Evolutionary conservation across 1,284 basidiomycete genomes (phyloP).

Genomic region (Sanghuangporus sanghuang): DNA sequence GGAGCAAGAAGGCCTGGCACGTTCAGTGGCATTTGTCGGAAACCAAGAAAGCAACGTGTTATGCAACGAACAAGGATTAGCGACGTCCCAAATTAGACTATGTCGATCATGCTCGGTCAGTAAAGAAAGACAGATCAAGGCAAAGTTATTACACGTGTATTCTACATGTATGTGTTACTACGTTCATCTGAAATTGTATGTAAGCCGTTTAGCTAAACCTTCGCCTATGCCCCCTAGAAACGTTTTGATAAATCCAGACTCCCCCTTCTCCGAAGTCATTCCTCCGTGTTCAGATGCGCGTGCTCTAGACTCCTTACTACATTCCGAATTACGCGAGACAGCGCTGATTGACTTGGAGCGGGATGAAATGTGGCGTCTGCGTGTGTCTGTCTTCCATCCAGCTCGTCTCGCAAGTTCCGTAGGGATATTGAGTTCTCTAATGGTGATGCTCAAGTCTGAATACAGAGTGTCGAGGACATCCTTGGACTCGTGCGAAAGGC

Average conservation of each 20-base stretch:
- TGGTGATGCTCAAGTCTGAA: background rate
- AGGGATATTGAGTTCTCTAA: background rate
- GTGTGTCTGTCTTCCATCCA: background rate
- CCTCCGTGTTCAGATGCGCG: background rate
- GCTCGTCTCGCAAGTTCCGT: background rate
- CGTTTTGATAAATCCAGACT: too few relatives aligned
- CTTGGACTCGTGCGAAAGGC: background rate
- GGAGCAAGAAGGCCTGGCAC: conserved; percentile 73
- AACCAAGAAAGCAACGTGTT: too few relatives aligned
- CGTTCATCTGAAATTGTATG: background rate
- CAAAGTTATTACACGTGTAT: background rate
- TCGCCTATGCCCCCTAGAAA: too few relatives aligned
- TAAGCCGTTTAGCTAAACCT: background rate
- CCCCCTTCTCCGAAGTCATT: too few relatives aligned
- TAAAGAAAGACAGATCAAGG: background rate
- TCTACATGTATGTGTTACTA: background rate
- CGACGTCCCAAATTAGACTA: too few relatives aligned
- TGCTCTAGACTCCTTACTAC: too few relatives aligned
- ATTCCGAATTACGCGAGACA: background rate
- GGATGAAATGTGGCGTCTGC: background rate
- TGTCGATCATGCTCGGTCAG: too few relatives aligned
- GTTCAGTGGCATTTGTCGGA: conserved; percentile 61
- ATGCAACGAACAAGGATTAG: too few relatives aligned
- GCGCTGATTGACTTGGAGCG: background rate
- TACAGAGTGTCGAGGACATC: background rate